Conservation (phyloP, 2,329 filamentous ascomycete species). For the Colletotrichum horii region DNA sequence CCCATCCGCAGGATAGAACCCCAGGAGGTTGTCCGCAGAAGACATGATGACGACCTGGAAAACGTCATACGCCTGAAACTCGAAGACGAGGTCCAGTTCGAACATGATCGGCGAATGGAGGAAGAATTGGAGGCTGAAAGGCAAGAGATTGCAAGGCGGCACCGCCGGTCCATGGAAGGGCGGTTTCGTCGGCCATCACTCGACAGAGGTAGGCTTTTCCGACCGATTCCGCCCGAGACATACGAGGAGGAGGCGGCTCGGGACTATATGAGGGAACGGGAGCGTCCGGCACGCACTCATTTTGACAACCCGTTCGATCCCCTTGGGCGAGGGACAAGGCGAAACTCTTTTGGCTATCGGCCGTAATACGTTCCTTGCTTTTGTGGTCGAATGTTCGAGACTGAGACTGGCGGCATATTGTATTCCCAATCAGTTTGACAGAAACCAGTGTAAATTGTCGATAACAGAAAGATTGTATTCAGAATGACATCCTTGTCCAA, state of each 20-base stretch:
- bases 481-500: neutral
- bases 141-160: neutral
- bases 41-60: slow-evolving; percentile 16
- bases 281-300: neutral
- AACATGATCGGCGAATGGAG: neutral
- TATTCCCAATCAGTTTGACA: neutral
- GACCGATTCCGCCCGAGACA: neutral
- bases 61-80: neutral
- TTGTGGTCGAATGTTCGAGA: neutral
- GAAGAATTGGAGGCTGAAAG: neutral
- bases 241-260: slow-evolving; percentile 11
- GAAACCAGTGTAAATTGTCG: neutral
- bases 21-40: slow-evolving; percentile 9
- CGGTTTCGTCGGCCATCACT: slow-evolving; percentile 14
- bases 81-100: neutral
- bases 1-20: neutral
- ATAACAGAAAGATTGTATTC: neutral
- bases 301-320: slow-evolving; percentile 19
- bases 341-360: neutral
- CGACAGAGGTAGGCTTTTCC: neutral
- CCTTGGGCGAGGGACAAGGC: slow-evolving; percentile 5
- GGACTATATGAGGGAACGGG: neutral
- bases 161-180: neutral
- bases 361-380: neutral
- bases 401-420: neutral